A percentile compares a stretch with the other conserved stretches of the same genome.
phyloP scores from a whole-genome alignment of 2,329 filamentous ascomycete species.

The Stachybotrys chlorohalonatus region DNA sequence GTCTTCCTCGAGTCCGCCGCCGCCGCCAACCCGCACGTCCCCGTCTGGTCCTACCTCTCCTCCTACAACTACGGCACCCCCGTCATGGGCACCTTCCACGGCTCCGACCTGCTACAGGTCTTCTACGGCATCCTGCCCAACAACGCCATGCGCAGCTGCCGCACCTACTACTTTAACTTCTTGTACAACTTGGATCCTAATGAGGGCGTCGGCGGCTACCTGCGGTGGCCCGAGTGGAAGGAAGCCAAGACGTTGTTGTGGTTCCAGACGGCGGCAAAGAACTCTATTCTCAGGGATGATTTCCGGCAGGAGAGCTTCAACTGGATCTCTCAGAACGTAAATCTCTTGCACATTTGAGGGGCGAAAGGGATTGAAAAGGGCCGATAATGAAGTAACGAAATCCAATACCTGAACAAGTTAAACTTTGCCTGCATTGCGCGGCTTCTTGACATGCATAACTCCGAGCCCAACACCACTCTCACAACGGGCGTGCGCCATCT shows the following conservation, averaged over 20 bases:
- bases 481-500: not conserved
- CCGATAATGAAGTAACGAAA: no score
- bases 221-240: slow-evolving; percentile 33
- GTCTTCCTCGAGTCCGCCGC: slow-evolving; percentile 44
- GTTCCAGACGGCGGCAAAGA: slow-evolving; percentile 25
- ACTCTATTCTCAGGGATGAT: slow-evolving; percentile 24
- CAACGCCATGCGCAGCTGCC: slow-evolving; percentile 49
- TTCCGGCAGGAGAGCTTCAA: slow-evolving; percentile 22
- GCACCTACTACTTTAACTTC: slow-evolving; percentile 66
- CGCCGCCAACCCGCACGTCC: slow-evolving; percentile 45
- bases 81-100: slow-evolving; percentile 69
- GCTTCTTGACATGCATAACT: no score
- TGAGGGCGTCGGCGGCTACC: slow-evolving; percentile 28
- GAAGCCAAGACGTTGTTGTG: slow-evolving; percentile 39
- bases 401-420: no score
- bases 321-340: slow-evolving; percentile 15
- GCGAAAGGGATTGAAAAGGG: no score
- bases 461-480: not conserved
- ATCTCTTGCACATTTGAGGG: slow-evolving; percentile 12
- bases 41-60: slow-evolving; percentile 66
- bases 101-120: slow-evolving; percentile 57
- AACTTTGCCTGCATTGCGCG: no score
- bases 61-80: slow-evolving; percentile 65
- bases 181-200: slow-evolving; percentile 65
- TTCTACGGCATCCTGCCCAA: slow-evolving; percentile 58